Base-by-base conservation (phyloP, 2,329 filamentous ascomycete species). In the Xylariaceae sp. region DNA sequence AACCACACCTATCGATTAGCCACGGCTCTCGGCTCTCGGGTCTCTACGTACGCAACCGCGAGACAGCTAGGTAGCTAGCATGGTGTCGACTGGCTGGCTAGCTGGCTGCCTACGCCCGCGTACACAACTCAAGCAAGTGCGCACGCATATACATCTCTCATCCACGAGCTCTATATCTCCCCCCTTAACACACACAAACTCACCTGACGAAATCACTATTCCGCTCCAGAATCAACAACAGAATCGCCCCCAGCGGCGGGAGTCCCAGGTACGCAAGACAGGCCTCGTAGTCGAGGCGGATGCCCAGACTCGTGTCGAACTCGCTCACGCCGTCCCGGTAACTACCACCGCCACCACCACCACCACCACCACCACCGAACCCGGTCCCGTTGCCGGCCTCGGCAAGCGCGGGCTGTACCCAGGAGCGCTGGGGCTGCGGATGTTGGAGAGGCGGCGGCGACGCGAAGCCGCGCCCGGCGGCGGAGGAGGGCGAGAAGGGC, bases 131-230 rank as follows among this genome's bases (percentile, higher is more conserved):
- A n/a, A n/a, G n/a, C n/a, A n/a, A n/a, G n/a, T n/a, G n/a, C n/a
- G n/a, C n/a, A n/a, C n/a, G n/a, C n/a, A n/a, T n/a, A n/a, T n/a
- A n/a, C n/a, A n/a, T n/a, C n/a, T n/a, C n/a, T n/a, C n/a, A n/a
- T n/a, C n/a, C n/a, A n/a, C n/a, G n/a, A n/a, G n/a, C n/a, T n/a
- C n/a, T n/a, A n/a, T n/a, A n/a, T n/a, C n/a, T n/a, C n/a, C n/a
- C n/a, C n/a, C n/a, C n/a, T n/a, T 26, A 4, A 26, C 23, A 4
- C 23, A 26, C 23, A 9, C 20, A 54, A 45, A 60, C 55, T 23
- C 29, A 93, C 90, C 95, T 84, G 54, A 99, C 95, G 74, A 96
- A 99, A 76, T 99, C 95, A 70, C 92, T 97, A 79, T 96, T 95
- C 70, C 93, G 86, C 81, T 99, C 95, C 61, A 93, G 72, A 44